Evolutionary conservation across 768 basidiomycete genomes (phyloP).

Genomic region (Tylopilus sp.): DNA sequence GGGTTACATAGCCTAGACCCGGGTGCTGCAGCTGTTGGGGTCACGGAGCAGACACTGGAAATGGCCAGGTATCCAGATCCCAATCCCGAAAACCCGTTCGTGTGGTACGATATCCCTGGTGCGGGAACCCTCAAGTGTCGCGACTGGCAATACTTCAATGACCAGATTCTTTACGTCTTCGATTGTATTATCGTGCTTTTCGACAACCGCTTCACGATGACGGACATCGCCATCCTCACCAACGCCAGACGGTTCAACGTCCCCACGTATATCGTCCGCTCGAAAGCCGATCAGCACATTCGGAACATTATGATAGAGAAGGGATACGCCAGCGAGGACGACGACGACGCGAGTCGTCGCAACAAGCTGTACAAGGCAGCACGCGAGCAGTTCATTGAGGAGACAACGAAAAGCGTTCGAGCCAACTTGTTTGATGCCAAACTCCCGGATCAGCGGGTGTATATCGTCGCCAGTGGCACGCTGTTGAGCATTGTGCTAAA

Average conservation of each 20-base stretch:
- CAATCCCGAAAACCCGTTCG: not conserved
- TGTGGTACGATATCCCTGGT: not conserved
- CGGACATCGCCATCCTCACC: not conserved
- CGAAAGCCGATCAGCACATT: not conserved
- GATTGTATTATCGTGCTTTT: not conserved
- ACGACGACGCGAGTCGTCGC: not conserved
- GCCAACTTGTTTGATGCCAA: constrained; percentile 14
- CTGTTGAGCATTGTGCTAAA: constrained; percentile 14
- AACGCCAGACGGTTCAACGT: not conserved
- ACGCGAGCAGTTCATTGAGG: constrained; percentile 9
- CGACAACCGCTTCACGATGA: not conserved
- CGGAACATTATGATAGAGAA: not conserved
- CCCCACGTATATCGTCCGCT: not conserved
- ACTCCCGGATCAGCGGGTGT: constrained; percentile 22
- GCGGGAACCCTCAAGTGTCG: not conserved
- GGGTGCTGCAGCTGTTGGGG: not conserved
- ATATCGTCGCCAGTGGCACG: constrained; percentile 19
- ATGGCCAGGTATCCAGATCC: not conserved
- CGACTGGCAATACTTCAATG: not conserved
- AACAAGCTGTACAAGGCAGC: constrained; percentile 3
- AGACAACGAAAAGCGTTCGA: constrained; percentile 11
- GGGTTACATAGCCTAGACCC: not conserved
- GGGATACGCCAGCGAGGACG: not conserved
- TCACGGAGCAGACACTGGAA: not conserved
- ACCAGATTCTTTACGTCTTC: not conserved